phyloP scores from a whole-genome alignment of 805 yeast species.

The Sugiyamaella boreocaroliniensis region DNA sequence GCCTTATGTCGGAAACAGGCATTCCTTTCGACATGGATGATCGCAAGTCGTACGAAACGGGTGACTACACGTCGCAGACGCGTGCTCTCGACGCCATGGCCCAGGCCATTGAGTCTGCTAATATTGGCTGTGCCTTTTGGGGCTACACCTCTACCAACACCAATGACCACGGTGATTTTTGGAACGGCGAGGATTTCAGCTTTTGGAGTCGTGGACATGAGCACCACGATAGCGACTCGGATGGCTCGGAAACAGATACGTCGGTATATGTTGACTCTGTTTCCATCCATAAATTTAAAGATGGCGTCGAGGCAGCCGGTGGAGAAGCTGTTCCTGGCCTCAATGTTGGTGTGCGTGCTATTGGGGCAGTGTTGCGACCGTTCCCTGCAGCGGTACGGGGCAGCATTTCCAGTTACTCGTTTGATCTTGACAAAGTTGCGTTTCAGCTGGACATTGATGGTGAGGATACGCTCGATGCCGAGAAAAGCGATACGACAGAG shows the following conservation, averaged over 20 bases:
- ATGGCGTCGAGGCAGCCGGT: slow-evolving; percentile 21
- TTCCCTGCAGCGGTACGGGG: slow-evolving; percentile 64
- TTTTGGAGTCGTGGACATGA: slow-evolving; percentile 50
- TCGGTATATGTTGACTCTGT: background rate
- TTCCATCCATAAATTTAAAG: background rate
- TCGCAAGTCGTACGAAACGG: slow-evolving; percentile 59
- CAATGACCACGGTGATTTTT: slow-evolving; percentile 82
- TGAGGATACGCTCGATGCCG: slow-evolving; percentile 9
- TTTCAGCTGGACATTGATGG: slow-evolving; percentile 44
- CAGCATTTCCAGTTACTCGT: slow-evolving; percentile 44
- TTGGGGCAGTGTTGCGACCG: slow-evolving; percentile 72
- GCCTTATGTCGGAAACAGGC: slow-evolving; percentile 88
- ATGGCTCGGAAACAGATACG: slow-evolving; percentile 14
- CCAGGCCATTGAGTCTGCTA: slow-evolving; percentile 68
- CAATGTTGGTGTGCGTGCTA: slow-evolving; percentile 63
- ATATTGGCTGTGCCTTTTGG: slow-evolving; percentile 77
- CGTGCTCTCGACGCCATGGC: slow-evolving; percentile 78
- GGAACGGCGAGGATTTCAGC: slow-evolving; percentile 94
- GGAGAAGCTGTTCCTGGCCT: background rate
- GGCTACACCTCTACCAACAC: slow-evolving; percentile 66
- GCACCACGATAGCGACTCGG: background rate
- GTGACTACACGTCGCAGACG: slow-evolving; percentile 67
- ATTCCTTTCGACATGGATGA: slow-evolving; percentile 95
- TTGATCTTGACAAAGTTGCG: slow-evolving; percentile 44
- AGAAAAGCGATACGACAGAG: slow-evolving; percentile 43